Conservation (phyloP, 1,284 basidiomycete species). For the Prillingera fragicola region DNA sequence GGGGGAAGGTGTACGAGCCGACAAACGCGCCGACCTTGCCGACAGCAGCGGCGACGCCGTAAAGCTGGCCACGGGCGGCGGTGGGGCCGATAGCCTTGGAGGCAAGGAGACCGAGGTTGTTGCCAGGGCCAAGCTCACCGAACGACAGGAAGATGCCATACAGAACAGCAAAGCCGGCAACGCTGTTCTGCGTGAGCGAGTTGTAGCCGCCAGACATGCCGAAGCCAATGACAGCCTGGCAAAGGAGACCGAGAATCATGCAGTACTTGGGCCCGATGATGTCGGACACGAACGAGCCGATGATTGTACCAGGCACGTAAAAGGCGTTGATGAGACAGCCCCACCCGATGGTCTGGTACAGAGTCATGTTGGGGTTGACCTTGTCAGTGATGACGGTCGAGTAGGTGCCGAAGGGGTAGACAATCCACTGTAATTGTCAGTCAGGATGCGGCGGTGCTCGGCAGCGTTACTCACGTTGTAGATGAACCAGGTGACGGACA, state of each 20-base stretch:
- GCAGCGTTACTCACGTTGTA: constrained; percentile 57
- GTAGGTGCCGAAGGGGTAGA: constrained; percentile 70
- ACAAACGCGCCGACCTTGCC: constrained; percentile 74
- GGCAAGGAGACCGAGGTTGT: constrained; percentile 71
- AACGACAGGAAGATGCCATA: constrained; percentile 87
- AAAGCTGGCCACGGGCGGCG: constrained; percentile 77
- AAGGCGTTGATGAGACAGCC: constrained; percentile 49
- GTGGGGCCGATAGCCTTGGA: constrained; percentile 69
- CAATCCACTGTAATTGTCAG: constrained; percentile 28
- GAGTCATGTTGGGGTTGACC: constrained; percentile 19
- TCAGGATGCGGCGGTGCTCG: not conserved
- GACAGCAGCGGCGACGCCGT: constrained; percentile 74
- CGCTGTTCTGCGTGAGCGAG: constrained; percentile 33
- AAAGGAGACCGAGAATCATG: constrained; percentile 67
- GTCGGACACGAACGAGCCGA: constrained; percentile 37
- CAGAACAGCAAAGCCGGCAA: constrained; percentile 75
- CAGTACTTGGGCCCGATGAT: constrained; percentile 52
- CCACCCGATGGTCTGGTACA: constrained; percentile 43
- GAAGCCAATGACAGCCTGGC: constrained; percentile 74
- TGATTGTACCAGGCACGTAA: constrained; percentile 45
- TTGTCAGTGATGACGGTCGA: constrained; percentile 56
- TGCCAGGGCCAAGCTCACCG: constrained; percentile 65
- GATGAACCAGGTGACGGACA: constrained; percentile 58
- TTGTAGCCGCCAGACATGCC: constrained; percentile 75
- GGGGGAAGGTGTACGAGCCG: constrained; percentile 67